A percentile compares a stretch with the other conserved stretches of the same genome.
These are phyloP conservation scores for Saturnispora mendoncae DNA, from an alignment of 805 yeast genomes.

Conservation along the genomic window DNA sequence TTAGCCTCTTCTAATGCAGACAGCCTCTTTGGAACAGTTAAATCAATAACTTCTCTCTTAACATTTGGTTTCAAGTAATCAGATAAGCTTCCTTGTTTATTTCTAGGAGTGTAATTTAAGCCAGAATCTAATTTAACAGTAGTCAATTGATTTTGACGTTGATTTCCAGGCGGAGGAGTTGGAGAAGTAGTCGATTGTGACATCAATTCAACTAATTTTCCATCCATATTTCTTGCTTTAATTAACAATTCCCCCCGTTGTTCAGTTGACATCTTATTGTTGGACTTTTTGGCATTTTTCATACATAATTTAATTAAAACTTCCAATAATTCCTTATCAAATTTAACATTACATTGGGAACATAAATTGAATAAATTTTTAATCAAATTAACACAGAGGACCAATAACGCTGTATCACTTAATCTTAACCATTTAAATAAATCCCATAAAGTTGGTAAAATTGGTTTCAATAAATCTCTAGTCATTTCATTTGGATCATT, in stretches of 20 bases:
- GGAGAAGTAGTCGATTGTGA: conserved; percentile 34
- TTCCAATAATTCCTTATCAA: conserved; percentile 47
- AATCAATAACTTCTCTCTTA: conserved; percentile 13
- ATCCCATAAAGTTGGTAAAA: conserved; percentile 54
- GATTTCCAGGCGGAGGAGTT: conserved; percentile 7
- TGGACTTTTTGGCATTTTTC: conserved; percentile 49
- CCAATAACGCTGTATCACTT: conserved; percentile 66
- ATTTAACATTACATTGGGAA: conserved; percentile 38
- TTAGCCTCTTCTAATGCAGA: conserved; percentile 14
- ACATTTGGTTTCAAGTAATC: conserved; percentile 15
- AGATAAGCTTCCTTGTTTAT: conserved; percentile 19
- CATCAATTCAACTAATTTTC: conserved; percentile 44
- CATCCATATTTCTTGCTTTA: conserved; percentile 50
- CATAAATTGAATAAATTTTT: conserved; percentile 60
- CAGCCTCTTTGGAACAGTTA: conserved; percentile 11
- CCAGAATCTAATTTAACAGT: conserved; percentile 13
- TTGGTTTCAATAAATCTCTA: conserved; percentile 36
- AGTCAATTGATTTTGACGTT: not conserved
- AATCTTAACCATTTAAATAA: conserved; percentile 76
- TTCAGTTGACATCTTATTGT: conserved; percentile 58
- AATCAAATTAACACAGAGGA: conserved; percentile 64
- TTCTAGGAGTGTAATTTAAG: conserved; percentile 8
- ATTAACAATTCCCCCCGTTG: conserved; percentile 58
- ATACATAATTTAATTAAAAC: conserved; percentile 53
- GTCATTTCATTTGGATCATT: conserved; percentile 11